Evolutionary conservation across 2,329 filamentous ascomycete genomes (phyloP).

Genomic region (Colletotrichum incanum): DNA sequence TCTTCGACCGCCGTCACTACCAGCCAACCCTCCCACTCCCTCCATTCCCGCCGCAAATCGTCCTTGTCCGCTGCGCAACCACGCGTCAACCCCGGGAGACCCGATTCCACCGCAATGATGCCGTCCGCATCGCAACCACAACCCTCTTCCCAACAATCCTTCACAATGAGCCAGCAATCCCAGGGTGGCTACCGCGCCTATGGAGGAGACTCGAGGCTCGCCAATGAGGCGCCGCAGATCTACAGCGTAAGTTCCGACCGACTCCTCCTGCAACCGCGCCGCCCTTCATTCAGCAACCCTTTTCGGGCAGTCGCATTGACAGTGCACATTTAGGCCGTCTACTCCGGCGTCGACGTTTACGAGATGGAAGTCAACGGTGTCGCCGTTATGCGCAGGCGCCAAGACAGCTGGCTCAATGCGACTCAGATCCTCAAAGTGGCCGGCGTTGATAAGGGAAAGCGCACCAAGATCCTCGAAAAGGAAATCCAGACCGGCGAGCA

Average conservation of each 20-base stretch:
- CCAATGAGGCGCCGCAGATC: slow-evolving; percentile 68
- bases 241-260: slow-evolving; percentile 68
- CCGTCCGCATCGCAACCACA: slow-evolving; percentile 65
- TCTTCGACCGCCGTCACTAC: slow-evolving; percentile 41
- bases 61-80: slow-evolving; percentile 33
- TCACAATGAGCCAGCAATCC: slow-evolving; percentile 70
- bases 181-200: slow-evolving; percentile 62
- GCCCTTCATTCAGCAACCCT: background rate
- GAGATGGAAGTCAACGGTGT: slow-evolving; percentile 97
- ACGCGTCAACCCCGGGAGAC: slow-evolving; percentile 2
- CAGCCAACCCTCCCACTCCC: slow-evolving; percentile 28
- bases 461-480: slow-evolving; percentile 97
- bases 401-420: slow-evolving; percentile 97
- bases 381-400: slow-evolving; percentile 94
- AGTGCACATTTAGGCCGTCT: slow-evolving; percentile 75
- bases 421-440: slow-evolving; percentile 99
- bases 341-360: slow-evolving; percentile 96
- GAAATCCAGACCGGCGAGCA: slow-evolving; percentile 97
- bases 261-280: slow-evolving; percentile 7
- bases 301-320: slow-evolving; percentile 18
- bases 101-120: slow-evolving; percentile 46
- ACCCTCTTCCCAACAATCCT: slow-evolving; percentile 69
- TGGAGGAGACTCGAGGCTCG: slow-evolving; percentile 51
- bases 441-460: slow-evolving; percentile 96
- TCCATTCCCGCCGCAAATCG: slow-evolving; percentile 37